These are phyloP conservation scores for Gentiana macrophylla DNA, from an alignment of 257 asterid genomes.

Conservation along the genomic window DNA sequence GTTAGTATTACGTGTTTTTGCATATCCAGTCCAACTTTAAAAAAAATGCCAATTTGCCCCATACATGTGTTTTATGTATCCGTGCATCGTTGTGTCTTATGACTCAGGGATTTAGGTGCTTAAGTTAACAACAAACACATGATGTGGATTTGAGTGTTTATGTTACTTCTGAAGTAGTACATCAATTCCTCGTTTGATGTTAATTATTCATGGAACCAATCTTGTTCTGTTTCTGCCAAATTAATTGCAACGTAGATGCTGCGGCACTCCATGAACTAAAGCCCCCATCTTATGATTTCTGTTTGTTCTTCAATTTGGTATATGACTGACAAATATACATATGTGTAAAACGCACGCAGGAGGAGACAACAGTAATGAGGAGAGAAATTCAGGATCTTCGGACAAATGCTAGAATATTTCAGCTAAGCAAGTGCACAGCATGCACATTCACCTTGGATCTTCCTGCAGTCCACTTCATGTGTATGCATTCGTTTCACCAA, in stretches of 20 bases:
- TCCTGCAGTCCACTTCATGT: conserved; percentile 97
- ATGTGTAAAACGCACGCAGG: conserved; percentile 27
- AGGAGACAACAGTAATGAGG: conserved; percentile 74
- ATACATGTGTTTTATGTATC: neutral
- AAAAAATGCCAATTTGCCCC: neutral
- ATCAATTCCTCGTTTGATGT: too few relatives aligned
- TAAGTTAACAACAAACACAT: neutral
- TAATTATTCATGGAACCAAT: too few relatives aligned
- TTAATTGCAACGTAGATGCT: too few relatives aligned
- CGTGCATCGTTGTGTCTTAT: neutral
- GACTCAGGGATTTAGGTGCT: neutral
- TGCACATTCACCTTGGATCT: conserved; percentile 96
- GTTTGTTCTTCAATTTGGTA: too few relatives aligned
- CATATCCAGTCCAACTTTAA: conserved; percentile 3
- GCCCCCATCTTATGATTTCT: too few relatives aligned
- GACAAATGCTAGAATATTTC: conserved; percentile 90
- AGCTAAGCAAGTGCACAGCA: conserved; percentile 90
- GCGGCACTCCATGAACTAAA: too few relatives aligned
- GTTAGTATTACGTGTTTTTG: conserved; percentile 27
- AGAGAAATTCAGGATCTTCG: conserved; percentile 86
- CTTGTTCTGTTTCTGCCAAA: too few relatives aligned
- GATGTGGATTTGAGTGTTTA: too few relatives aligned
- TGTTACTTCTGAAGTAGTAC: too few relatives aligned
- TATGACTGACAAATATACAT: too few relatives aligned
- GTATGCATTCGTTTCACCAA: conserved; percentile 98